These are phyloP conservation scores for Starmerella stellata DNA, from an alignment of 805 yeast genomes.

Conservation along the genomic window DNA sequence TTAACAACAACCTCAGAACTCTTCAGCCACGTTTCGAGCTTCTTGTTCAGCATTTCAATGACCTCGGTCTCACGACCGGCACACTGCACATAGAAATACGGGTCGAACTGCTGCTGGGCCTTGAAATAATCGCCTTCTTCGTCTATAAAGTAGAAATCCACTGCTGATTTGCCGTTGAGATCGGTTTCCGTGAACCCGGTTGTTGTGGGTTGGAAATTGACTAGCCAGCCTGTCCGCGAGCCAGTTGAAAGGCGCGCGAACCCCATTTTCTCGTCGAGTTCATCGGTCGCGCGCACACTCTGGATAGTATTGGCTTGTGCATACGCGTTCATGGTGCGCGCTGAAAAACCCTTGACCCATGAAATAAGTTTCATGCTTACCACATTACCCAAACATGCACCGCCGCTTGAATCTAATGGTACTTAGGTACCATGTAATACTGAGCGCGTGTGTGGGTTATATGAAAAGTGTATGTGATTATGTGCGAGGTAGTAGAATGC, in stretches of 20 bases:
- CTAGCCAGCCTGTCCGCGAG: constrained; percentile 66
- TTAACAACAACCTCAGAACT: constrained; percentile 36
- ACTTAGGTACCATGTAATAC: too few species aligned
- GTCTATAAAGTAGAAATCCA: constrained; percentile 83
- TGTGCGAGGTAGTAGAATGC: too few species aligned
- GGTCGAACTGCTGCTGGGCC: constrained; percentile 64
- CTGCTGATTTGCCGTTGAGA: constrained; percentile 32
- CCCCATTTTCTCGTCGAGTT: constrained; percentile 69
- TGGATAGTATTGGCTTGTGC: constrained; percentile 1
- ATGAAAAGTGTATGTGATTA: too few species aligned
- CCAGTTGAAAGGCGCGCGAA: constrained; percentile 64
- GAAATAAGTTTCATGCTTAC: too few species aligned
- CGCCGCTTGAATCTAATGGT: too few species aligned
- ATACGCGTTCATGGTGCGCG: neutral
- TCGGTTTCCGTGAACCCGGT: constrained; percentile 2
- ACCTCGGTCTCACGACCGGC: constrained; percentile 45
- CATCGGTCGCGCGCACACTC: constrained; percentile 27
- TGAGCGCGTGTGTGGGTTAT: too few species aligned
- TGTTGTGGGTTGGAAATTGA: constrained; percentile 82
- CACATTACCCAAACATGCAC: too few species aligned
- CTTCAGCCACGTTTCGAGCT: constrained; percentile 48
- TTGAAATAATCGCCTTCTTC: constrained; percentile 95
- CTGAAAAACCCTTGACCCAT: too few species aligned
- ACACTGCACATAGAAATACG: constrained; percentile 63
- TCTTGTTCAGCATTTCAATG: constrained; percentile 62